Evolutionary conservation across 1,139 yeast genomes (phyloP).

Genomic region (Protomyces pachydermus): DNA sequence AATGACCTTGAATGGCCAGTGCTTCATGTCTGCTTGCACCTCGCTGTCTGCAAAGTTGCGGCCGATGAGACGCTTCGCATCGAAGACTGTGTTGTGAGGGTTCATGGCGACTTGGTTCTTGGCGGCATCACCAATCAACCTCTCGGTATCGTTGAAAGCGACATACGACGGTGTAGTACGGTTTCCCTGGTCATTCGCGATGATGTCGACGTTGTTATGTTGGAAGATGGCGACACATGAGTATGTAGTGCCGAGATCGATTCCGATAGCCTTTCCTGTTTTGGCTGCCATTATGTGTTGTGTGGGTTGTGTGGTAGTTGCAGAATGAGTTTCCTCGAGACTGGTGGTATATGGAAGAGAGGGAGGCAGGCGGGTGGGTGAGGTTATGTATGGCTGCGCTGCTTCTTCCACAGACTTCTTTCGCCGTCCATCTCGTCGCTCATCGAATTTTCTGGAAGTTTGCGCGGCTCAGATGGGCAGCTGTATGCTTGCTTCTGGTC

Average conservation of each 20-base stretch:
- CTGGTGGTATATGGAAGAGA: too few species aligned
- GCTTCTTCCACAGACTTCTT: too few species aligned
- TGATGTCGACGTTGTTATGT: conserved; percentile 83
- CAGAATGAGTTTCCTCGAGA: too few species aligned
- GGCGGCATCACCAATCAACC: conserved; percentile 98
- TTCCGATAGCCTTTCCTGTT: background rate
- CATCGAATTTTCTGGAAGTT: too few species aligned
- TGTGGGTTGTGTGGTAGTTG: too few species aligned
- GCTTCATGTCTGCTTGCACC: conserved; percentile 87
- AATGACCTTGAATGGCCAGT: conserved; percentile 92
- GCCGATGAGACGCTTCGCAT: conserved; percentile 95
- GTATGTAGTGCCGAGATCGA: conserved; percentile 81
- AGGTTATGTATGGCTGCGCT: too few species aligned
- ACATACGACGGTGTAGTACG: conserved; percentile 96
- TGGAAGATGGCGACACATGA: conserved; percentile 77
- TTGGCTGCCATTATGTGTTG: background rate
- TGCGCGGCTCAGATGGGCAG: too few species aligned
- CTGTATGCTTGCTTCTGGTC: too few species aligned
- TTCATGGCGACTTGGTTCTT: conserved; percentile 97
- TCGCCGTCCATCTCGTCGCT: too few species aligned
- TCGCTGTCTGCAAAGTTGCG: conserved; percentile 83
- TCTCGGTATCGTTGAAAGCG: conserved; percentile 92
- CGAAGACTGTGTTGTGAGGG: conserved; percentile 93
- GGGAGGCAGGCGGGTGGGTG: too few species aligned
- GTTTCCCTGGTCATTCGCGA: conserved; percentile 70